Evolutionary conservation across 805 yeast species (phyloP), one percentile per base, ranked within the genome.

Genomic region (Nakazawaea molendinolei): DNA sequence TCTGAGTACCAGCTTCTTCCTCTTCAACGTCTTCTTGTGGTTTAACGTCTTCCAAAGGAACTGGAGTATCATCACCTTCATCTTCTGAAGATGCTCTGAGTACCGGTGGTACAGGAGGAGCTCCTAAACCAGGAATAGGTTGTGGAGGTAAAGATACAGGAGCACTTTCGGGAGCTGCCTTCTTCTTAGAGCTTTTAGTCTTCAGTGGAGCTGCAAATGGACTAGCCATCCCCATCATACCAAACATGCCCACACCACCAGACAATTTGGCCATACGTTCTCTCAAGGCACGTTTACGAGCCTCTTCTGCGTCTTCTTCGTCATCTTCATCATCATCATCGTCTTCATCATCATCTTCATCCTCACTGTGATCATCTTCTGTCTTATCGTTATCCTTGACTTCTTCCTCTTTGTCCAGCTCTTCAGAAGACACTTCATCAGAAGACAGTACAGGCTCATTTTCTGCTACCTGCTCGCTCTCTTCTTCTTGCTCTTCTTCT

Each of bases 261-360:
- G 97, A 83, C 14, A 90, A 71, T 49, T 80, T 85, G n/a, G 98
- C 97, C 96, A 90, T 90, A 42, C 97, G 74, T 44, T 84, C 96
- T 15, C 94, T 79, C 36, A 90, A 65, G 5, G 80, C 85, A 32
- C 80, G 71, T 48, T 92, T 73, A 38, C 81, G 74, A 5, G 79
- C 66, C 43, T 83, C 92, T 51, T 84, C 94, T 28, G 76, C 83
- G 35, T 83, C 90, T 36, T 76, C 81, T 1, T 74, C 84, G 0
- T 65, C 76, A 3, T 67, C 76, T 2, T 64, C 76, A 0, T 63
- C 76, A 0, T 65, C 77, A 0, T 61, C 75, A 0, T 63, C 72
- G 2, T 60, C 70, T 4, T 65, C 77, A 2, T 63, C 74, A 3
- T 68, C 72, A 3, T 61, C 72, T 0, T 51, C 60, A 3, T 48